Base-by-base conservation (phyloP, 2,329 filamentous ascomycete genomes). In the Paraphaeosphaeria sporulosa region DNA sequence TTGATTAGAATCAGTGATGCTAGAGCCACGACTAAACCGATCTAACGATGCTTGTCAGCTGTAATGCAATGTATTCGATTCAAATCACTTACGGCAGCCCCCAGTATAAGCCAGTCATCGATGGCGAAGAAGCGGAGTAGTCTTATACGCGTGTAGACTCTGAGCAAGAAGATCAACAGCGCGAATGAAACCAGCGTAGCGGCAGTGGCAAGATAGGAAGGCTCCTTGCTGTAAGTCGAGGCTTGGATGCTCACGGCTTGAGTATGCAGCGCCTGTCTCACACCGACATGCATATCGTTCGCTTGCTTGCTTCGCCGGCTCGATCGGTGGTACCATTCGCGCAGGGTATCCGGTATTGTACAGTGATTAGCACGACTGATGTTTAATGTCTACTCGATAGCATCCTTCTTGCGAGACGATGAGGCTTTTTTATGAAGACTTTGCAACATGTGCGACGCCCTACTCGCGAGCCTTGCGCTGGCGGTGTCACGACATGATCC, bases 41-140 rank as follows among this genome's bases (percentile, higher is more conserved):
- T n/a, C 68, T 71, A 34, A 71, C 3, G 75, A 65, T 1, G 8
- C 8, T 8, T 8, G 34, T 52, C 23, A 52, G 32, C 48, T 44
- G 10, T 9, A 44, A 19, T 48, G 71, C 68, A 61, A 30, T 25
- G 8, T 13, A 12, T 42, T 3, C 13, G 5, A 40, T n/a, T 27
- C n/a, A 4, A 34, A 15, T 0, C 9, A 60, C 61, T 51, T 62
- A 83, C 75, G 67, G 74, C 73, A 5, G 82, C 78, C 4, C 70
- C 62, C 1, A 79, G 40, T 59, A 83, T 82, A 4, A 81, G 60
- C 58, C 76, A 80, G 66, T 85, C 84, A 75, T 86, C 84, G 59
- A 78, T 71, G n/a, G 81, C 82, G 50, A 81, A 75, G 53, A 79
- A 81, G 30, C 78, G 81, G 53, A 85, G 78, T 68, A 85, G 78